A percentile compares a stretch with the other conserved stretches of the same genome.
Conservation (phyloP, 352 stramenopile species). For the Globisporangium abappressorium region DNA sequence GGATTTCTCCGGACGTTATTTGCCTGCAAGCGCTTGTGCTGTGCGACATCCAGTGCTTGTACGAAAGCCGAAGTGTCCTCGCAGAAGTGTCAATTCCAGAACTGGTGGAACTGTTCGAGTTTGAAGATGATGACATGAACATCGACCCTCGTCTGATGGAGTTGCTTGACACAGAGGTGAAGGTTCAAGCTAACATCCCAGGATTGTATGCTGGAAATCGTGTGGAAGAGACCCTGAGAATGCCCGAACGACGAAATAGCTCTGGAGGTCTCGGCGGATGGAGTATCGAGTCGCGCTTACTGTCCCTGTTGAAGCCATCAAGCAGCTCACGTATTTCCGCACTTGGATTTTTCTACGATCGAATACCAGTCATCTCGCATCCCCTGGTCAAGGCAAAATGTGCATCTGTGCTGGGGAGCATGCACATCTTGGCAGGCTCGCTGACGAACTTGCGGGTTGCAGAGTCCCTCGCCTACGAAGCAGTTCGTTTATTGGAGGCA, state of each 20-base stretch:
- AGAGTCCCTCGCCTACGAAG: slow-evolving; percentile 75
- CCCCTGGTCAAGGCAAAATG: slow-evolving; percentile 78
- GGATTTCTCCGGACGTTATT: slow-evolving; percentile 45
- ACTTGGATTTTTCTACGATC: slow-evolving; percentile 59
- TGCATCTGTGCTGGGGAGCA: slow-evolving; percentile 52
- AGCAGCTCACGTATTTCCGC: slow-evolving; percentile 35
- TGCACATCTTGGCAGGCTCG: slow-evolving; percentile 44
- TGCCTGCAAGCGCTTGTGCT: slow-evolving; percentile 69
- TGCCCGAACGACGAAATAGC: slow-evolving; percentile 14
- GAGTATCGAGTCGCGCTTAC: slow-evolving; percentile 36
- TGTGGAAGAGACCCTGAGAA: background rate
- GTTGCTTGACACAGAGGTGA: slow-evolving; percentile 30
- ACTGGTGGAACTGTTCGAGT: slow-evolving; percentile 69
- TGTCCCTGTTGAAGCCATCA: slow-evolving; percentile 54
- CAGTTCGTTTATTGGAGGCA: slow-evolving; percentile 62
- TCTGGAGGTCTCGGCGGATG: slow-evolving; percentile 39
- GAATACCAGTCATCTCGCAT: slow-evolving; percentile 38
- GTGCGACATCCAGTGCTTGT: slow-evolving; percentile 79
- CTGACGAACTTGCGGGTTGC: slow-evolving; percentile 51
- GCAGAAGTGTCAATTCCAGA: slow-evolving; percentile 61
- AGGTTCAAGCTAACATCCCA: slow-evolving; percentile 11
- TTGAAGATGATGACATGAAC: slow-evolving; percentile 69
- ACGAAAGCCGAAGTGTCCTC: slow-evolving; percentile 73
- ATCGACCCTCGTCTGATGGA: slow-evolving; percentile 49
- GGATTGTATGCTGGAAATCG: slow-evolving; percentile 16